phyloP scores from a whole-genome alignment of 2,329 filamentous ascomycete genomes.

The Pseudodiploospora longispora region DNA sequence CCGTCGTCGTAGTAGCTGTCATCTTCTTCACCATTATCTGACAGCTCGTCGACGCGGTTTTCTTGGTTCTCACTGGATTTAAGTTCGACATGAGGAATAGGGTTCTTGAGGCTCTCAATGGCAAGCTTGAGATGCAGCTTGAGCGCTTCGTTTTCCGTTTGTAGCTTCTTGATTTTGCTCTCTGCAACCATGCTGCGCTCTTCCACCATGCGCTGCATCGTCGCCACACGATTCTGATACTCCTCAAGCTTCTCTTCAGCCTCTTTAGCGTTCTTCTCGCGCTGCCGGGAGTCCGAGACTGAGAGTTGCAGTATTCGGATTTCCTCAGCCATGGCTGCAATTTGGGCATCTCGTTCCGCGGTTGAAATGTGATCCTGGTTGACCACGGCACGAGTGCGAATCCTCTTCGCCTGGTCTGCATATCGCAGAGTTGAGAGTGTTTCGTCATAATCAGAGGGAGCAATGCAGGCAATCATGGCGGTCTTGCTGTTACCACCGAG shows the following conservation, averaged over 20 bases:
- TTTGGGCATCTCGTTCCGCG: conserved; percentile 89
- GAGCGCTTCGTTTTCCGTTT: conserved; percentile 84
- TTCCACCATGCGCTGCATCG: conserved; percentile 94
- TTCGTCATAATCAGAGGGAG: conserved; percentile 92
- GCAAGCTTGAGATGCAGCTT: conserved; percentile 82
- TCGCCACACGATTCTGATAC: conserved; percentile 82
- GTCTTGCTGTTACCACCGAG: conserved; percentile 96
- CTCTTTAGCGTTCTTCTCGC: conserved; percentile 68
- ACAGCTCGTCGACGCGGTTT: conserved; percentile 11
- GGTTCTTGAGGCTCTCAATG: conserved; percentile 80
- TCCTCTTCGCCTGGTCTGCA: conserved; percentile 94
- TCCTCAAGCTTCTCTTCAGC: conserved; percentile 84
- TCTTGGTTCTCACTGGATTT: conserved; percentile 24
- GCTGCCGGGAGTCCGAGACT: conserved; percentile 54
- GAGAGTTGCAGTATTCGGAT: conserved; percentile 79
- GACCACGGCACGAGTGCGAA: conserved; percentile 86
- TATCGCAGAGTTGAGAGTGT: conserved; percentile 93
- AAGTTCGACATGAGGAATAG: conserved; percentile 57
- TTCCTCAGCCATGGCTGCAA: conserved; percentile 88
- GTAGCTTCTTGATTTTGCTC: conserved; percentile 84
- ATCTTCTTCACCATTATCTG: conserved; percentile 20
- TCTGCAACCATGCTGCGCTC: conserved; percentile 85
- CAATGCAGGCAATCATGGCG: conserved; percentile 97
- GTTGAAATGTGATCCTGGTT: conserved; percentile 93
- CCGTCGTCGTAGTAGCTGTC: conserved; percentile 48